Evolutionary conservation across 75 land plant species (phyloP).

Genomic region (Sequoiadendron giganteum): DNA sequence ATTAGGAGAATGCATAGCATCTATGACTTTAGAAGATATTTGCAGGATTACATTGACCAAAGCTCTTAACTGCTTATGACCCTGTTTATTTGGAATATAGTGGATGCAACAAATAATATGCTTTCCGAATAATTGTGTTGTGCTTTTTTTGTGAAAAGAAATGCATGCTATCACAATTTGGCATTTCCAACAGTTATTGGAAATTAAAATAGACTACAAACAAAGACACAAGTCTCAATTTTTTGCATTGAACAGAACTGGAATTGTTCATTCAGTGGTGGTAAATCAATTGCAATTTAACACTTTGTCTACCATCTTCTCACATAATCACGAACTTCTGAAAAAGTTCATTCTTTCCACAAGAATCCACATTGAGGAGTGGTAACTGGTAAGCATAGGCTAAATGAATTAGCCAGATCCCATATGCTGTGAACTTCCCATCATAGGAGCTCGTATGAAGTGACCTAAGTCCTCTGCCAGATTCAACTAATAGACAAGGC

Average conservation of each 20-base stretch:
- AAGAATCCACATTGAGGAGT: not conserved
- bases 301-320: not conserved
- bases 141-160: not conserved
- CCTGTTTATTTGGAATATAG: not conserved
- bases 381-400: not conserved
- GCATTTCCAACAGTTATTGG: not conserved
- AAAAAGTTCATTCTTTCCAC: not conserved
- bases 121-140: not conserved
- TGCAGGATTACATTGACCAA: not conserved
- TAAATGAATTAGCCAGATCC: not conserved
- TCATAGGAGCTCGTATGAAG: not conserved
- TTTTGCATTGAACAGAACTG: not conserved
- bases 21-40: not conserved
- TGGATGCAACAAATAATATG: not conserved
- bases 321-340: not conserved
- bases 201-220: not conserved
- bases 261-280: not conserved
- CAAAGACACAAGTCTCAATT: not conserved
- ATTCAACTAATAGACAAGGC: not conserved
- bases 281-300: not conserved
- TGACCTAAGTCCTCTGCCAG: not conserved
- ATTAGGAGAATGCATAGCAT: not conserved
- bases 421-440: not conserved
- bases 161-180: not conserved
- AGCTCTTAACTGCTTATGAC: not conserved